Evolutionary conservation across 768 basidiomycete genomes (phyloP), one percentile per base, ranked within the genome.

Genomic region (Infundibulicybe gibba): DNA sequence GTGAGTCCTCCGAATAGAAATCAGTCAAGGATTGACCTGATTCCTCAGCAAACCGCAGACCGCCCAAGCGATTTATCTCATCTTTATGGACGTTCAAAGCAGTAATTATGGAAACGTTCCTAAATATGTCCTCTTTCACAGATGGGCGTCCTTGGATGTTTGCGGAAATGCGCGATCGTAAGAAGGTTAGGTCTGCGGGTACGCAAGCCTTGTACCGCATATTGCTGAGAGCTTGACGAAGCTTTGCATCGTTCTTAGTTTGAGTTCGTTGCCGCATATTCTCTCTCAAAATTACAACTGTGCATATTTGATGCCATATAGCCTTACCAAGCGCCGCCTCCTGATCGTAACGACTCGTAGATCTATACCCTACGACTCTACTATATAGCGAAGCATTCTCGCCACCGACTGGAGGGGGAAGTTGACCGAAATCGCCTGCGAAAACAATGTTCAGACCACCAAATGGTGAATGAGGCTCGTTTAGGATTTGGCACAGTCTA

Each of bases 391-490:
- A 15, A 14, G 43, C 43, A 19, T 19, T 8, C 32, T 43, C 37
- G 52, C 50, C 49, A 5, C 59, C 55, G 16, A 54, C 30, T 12
- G 49, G 59, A 32, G 66, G 72, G 2, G 69, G 70, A 2, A 75
- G 54, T 45, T 75, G 72, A 6, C 65, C 71, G 62, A 76, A 73
- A 52, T 75, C 71, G 5, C 72, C 70, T 9, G 69, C 68, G 47
- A 75, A 63, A 15, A 75, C 65, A 43, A 74, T 61, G 46, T 68
- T 71, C 11, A 69, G 53, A 0, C 70, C 67, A 15, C 69, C 71
- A 60, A 63, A 66, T 14, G 59, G 49, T 12, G 37, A 12, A 10
- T 59, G 49, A 32, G 43, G 16, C 6, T 50, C 43, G 40, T 60
- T 55, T 3, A 44, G 32, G 5, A 54, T 52, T 10, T 47, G 43